Percentiles rank a stretch among this genome's conserved stretches.
These are phyloP conservation scores for Rhodotorula sphaerocarpa DNA, from an alignment of 768 basidiomycete species.

Conservation along the genomic window DNA sequence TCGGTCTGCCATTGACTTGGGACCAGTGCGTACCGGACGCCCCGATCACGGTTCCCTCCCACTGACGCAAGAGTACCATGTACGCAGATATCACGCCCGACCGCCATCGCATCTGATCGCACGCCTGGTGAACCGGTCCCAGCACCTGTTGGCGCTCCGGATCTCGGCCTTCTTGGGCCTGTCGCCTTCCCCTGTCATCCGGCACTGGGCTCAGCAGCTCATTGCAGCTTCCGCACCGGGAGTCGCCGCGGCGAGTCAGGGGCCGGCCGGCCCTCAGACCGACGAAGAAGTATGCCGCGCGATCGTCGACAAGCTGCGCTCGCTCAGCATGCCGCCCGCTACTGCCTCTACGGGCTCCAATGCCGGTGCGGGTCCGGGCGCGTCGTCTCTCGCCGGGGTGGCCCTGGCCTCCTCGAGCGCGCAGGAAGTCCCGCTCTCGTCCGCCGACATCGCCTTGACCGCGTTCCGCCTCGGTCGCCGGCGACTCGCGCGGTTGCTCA, in stretches of 20 bases:
- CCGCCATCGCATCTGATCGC: slow-evolving; percentile 73
- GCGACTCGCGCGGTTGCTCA: slow-evolving; percentile 74
- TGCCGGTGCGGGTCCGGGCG: background rate
- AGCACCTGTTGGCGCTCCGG: slow-evolving; percentile 84
- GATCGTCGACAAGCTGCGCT: slow-evolving; percentile 82
- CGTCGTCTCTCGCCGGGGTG: background rate
- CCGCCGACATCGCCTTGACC: slow-evolving; percentile 85
- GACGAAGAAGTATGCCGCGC: slow-evolving; percentile 70
- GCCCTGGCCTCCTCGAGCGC: background rate
- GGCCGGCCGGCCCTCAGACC: slow-evolving; percentile 41
- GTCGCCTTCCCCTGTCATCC: slow-evolving; percentile 70
- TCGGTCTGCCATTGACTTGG: slow-evolving; percentile 87
- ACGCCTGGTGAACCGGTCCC: slow-evolving; percentile 73
- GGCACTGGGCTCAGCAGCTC: slow-evolving; percentile 93
- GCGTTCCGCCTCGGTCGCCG: slow-evolving; percentile 84
- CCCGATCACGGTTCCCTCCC: too few species aligned
- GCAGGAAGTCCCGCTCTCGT: slow-evolving; percentile 53
- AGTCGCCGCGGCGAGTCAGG: slow-evolving; percentile 40
- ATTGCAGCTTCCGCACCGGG: slow-evolving; percentile 53
- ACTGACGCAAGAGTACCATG: slow-evolving; percentile 1
- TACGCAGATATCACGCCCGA: slow-evolving; percentile 63
- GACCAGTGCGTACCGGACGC: slow-evolving; percentile 64
- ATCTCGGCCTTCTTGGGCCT: slow-evolving; percentile 76
- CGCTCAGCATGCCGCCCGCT: slow-evolving; percentile 39
- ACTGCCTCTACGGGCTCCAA: background rate